Percentiles rank a stretch among this genome's conserved stretches.
Evolutionary conservation across 2,329 filamentous ascomycete species (phyloP).

Genomic region (Neofusicoccum parvum): DNA sequence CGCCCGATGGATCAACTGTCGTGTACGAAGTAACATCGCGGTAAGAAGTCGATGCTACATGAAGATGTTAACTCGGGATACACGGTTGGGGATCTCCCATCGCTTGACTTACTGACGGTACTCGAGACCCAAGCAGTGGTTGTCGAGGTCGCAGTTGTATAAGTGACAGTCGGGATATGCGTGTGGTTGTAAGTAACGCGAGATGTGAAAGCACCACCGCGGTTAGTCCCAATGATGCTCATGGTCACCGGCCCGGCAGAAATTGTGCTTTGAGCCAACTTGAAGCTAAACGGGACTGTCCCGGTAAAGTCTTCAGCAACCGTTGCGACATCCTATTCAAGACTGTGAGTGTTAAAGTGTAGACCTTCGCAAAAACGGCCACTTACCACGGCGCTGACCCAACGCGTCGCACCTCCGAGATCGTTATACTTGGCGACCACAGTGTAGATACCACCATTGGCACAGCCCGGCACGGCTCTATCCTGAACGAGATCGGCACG

Average conservation of each 20-base stretch:
- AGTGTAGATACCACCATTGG: slow-evolving; percentile 3
- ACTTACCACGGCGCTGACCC: slow-evolving; percentile 11
- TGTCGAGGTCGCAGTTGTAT: slow-evolving; percentile 7
- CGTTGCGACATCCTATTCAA: background rate
- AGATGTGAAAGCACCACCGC: slow-evolving; percentile 14
- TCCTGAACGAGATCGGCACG: slow-evolving; percentile 14
- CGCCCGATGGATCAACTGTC: background rate
- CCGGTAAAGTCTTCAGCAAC: slow-evolving; percentile 15
- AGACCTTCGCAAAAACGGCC: background rate
- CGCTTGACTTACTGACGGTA: slow-evolving; percentile 5
- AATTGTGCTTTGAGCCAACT: slow-evolving; percentile 17
- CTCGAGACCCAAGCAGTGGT: background rate
- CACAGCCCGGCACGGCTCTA: background rate
- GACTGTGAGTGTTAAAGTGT: background rate
- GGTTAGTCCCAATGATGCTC: slow-evolving; percentile 3
- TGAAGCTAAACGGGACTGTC: slow-evolving; percentile 18
- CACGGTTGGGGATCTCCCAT: background rate
- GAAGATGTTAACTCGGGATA: background rate
- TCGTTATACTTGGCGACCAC: slow-evolving; percentile 12
- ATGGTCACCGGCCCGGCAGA: slow-evolving; percentile 14
- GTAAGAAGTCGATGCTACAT: slow-evolving; percentile 3
- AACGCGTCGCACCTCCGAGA: background rate
- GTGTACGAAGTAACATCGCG: slow-evolving; percentile 6
- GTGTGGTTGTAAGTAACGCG: background rate
- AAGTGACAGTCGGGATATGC: slow-evolving; percentile 2